Evolutionary conservation across 257 asterid species (phyloP), one percentile per base, ranked within the genome.

Genomic region (Penstemon newberryi): DNA sequence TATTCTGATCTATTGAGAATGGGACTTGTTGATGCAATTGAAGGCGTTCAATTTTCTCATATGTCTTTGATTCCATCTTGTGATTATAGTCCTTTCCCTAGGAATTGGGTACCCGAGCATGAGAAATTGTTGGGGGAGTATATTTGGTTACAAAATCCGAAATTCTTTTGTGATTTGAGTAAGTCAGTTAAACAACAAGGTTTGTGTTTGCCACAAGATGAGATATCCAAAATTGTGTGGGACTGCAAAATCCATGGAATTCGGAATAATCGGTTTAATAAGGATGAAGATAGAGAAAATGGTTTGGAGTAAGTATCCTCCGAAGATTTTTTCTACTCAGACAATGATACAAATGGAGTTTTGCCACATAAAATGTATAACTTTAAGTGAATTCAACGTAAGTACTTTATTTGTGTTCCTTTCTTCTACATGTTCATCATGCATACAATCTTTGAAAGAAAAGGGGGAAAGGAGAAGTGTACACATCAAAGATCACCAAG

Each of bases 1-100:
- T 93, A 89, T 78, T 85, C 97, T 9, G 99, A 93, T 73, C 99
- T 93, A 61, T 77, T 93, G 81, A 81, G 99, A 73, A 79, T 88
- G 92, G 99, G 99, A 56, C 91, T 90, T 58, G 96, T 93, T 72
- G 97, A 93, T 70, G 83, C 75, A 58, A 93, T 93, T 25, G 99
- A 93, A 68, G 96, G 99, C 3, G 89, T 90, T 74, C 96, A 82
- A 18, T 93, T 90, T 77, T 93, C 97, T 38, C 95, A 77, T 38
- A 84, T 81, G 97, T 76, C 88, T 40, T 76, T 77, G 66, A 89
- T 93, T 52, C 97, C 96, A 0, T 81, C 97, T 0, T 93, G 97
- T 59, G 97, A 93, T 77, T 93, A 93, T 74, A 83, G 95, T 45
- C 97, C 97, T 44, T 93, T 93, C 58, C 91, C 96, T 4, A 85